These are phyloP conservation scores for Dimargaris cristalligena DNA, from an alignment of 192 early-diverging fungal species.

Conservation along the genomic window DNA sequence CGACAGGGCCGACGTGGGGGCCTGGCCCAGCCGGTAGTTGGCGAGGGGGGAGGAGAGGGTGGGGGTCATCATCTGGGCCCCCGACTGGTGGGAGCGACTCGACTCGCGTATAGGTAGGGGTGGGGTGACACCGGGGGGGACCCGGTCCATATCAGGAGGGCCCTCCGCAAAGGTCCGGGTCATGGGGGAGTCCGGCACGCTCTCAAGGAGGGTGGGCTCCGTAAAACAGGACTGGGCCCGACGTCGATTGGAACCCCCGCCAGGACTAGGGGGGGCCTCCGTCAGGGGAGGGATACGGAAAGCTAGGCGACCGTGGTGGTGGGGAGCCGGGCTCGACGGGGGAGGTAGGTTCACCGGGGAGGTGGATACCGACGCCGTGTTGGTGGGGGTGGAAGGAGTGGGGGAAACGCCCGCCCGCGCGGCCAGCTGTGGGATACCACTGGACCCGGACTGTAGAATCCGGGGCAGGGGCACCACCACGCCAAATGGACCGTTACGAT, in stretches of 20 bases:
- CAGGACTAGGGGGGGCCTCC: too few relatives aligned
- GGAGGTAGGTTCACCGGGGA: not conserved
- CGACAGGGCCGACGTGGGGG: slow-evolving; percentile 1
- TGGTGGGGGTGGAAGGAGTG: not conserved
- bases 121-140: too few relatives aligned
- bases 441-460: too few relatives aligned
- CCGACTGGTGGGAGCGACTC: not conserved
- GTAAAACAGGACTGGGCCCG: slow-evolving; percentile 5
- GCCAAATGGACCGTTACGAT: not conserved
- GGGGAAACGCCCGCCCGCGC: not conserved
- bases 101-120: too few relatives aligned
- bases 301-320: not conserved
- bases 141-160: not conserved
- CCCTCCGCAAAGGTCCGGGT: slow-evolving; percentile 7
- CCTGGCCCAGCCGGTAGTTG: not conserved
- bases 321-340: not conserved
- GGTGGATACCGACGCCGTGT: not conserved
- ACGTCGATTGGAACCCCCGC: too few relatives aligned
- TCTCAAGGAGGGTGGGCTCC: not conserved
- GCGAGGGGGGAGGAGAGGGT: not conserved
- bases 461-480: not conserved
- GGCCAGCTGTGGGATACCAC: not conserved
- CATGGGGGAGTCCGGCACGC: not conserved
- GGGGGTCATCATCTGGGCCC: not conserved
- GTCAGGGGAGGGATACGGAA: not conserved